Evolutionary conservation across 108 stramenopile species (phyloP).

Genomic region (Heterococcus sp.): DNA sequence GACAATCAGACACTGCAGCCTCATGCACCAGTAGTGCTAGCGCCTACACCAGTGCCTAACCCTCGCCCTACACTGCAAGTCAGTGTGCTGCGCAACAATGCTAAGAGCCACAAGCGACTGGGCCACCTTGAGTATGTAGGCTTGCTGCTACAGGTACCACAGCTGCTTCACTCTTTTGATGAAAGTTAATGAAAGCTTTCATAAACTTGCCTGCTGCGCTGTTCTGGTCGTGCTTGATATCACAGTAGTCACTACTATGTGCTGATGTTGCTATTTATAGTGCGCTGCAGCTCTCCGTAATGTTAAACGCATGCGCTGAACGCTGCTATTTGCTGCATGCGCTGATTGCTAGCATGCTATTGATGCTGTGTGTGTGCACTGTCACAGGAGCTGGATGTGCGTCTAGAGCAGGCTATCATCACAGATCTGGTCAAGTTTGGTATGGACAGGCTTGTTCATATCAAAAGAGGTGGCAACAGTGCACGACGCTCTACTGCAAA

Average conservation of each 20-base stretch:
- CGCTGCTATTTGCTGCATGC: too few relatives aligned
- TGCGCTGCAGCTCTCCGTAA: too few relatives aligned
- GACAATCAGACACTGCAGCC: constrained; percentile 41
- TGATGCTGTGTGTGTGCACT: constrained; percentile 3
- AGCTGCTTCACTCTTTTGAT: too few relatives aligned
- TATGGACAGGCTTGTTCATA: neutral
- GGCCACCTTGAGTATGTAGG: constrained; percentile 24
- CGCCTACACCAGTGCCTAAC: constrained; percentile 33
- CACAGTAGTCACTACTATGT: too few relatives aligned
- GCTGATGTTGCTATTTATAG: too few relatives aligned
- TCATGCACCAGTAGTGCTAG: constrained; percentile 36
- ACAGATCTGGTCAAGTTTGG: constrained; percentile 33
- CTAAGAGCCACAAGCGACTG: constrained; percentile 31
- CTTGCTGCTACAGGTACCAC: neutral
- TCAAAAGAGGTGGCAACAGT: neutral
- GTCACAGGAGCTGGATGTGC: constrained; percentile 45
- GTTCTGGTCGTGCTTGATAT: too few relatives aligned
- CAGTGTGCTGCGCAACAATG: constrained; percentile 43
- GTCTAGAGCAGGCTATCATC: constrained; percentile 41
- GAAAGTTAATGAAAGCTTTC: too few relatives aligned
- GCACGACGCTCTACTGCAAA: neutral
- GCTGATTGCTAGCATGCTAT: neutral
- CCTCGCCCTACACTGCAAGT: constrained; percentile 39
- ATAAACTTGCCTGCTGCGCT: too few relatives aligned
- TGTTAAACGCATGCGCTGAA: too few relatives aligned